Evolutionary conservation across 2,329 filamentous ascomycete species (phyloP).

Genomic region (Colletotrichum tanaceti): DNA sequence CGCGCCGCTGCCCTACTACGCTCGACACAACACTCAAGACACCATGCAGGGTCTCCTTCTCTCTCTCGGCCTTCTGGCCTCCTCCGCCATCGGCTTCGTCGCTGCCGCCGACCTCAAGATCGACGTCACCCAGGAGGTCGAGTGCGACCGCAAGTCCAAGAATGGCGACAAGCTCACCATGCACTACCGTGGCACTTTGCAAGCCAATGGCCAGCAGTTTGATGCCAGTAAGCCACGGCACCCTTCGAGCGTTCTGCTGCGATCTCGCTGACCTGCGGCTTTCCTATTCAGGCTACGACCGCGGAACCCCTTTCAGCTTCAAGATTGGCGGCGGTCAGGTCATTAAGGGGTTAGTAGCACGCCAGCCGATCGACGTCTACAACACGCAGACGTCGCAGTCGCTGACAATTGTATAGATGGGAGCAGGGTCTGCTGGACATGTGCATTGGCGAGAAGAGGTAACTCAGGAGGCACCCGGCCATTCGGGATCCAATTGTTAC

Average conservation of each 20-base stretch:
- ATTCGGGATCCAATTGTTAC: slow-evolving; percentile 20
- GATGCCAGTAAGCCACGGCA: slow-evolving; percentile 69
- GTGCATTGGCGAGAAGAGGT: slow-evolving; percentile 93
- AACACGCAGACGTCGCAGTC: neutral
- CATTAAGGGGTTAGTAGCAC: slow-evolving; percentile 81
- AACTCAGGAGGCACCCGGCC: slow-evolving; percentile 41
- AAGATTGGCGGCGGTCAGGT: slow-evolving; percentile 83
- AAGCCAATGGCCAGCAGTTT: slow-evolving; percentile 79
- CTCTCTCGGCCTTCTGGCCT: slow-evolving; percentile 63
- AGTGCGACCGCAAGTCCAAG: slow-evolving; percentile 82
- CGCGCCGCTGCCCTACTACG: slow-evolving; percentile 2
- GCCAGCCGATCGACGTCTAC: neutral
- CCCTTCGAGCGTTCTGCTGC: neutral
- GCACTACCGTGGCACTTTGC: slow-evolving; percentile 88
- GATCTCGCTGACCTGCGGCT: slow-evolving; percentile 11
- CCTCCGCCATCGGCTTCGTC: slow-evolving; percentile 62
- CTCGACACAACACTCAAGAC: slow-evolving; percentile 25
- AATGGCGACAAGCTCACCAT: slow-evolving; percentile 84
- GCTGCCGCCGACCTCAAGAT: slow-evolving; percentile 77
- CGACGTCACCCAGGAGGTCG: slow-evolving; percentile 77
- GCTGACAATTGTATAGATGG: slow-evolving; percentile 69
- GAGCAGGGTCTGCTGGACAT: slow-evolving; percentile 90
- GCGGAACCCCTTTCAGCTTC: slow-evolving; percentile 81
- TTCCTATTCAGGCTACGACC: slow-evolving; percentile 71
- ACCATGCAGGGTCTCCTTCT: slow-evolving; percentile 64